These are phyloP conservation scores for Phymatotrichopsis omnivora DNA, from an alignment of 2,329 filamentous ascomycete genomes.

Conservation along the genomic window DNA sequence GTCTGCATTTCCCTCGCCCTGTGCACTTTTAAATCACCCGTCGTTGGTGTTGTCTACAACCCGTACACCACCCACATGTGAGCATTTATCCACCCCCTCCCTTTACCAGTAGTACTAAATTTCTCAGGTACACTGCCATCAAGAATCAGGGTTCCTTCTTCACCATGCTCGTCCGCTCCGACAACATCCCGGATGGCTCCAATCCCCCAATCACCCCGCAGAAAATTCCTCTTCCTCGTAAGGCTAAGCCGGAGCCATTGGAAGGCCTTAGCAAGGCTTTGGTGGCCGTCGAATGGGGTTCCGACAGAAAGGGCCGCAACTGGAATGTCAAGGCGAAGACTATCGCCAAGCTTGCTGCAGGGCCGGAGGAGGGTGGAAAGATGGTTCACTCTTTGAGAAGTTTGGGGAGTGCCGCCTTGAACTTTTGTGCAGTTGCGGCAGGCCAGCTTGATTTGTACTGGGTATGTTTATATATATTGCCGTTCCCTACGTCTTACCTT, in stretches of 20 bases:
- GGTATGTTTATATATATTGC: constrained; percentile 38
- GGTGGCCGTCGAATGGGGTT: constrained; percentile 65
- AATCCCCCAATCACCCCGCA: constrained; percentile 8
- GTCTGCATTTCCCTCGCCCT: constrained; percentile 70
- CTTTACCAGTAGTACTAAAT: neutral
- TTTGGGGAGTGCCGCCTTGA: constrained; percentile 63
- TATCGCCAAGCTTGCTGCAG: constrained; percentile 51
- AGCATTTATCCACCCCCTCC: constrained; percentile 37
- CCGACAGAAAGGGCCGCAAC: constrained; percentile 56
- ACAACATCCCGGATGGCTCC: constrained; percentile 30
- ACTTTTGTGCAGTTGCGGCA: constrained; percentile 60
- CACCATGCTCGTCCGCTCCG: constrained; percentile 35
- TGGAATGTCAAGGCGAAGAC: constrained; percentile 58
- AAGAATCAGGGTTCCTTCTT: constrained; percentile 55
- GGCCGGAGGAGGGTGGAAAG: constrained; percentile 52
- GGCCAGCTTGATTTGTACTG: constrained; percentile 66
- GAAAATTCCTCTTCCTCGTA: constrained; percentile 27
- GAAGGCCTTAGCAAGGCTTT: constrained; percentile 52
- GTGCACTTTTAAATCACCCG: constrained; percentile 50
- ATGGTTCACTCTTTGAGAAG: constrained; percentile 70
- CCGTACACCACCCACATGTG: constrained; percentile 47
- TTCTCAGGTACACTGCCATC: constrained; percentile 53
- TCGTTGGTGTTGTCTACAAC: constrained; percentile 69
- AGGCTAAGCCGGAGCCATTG: constrained; percentile 45
- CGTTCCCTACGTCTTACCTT: neutral